Conservation (phyloP, 495 filamentous ascomycete species). For the Pyrenula aspistea region DNA sequence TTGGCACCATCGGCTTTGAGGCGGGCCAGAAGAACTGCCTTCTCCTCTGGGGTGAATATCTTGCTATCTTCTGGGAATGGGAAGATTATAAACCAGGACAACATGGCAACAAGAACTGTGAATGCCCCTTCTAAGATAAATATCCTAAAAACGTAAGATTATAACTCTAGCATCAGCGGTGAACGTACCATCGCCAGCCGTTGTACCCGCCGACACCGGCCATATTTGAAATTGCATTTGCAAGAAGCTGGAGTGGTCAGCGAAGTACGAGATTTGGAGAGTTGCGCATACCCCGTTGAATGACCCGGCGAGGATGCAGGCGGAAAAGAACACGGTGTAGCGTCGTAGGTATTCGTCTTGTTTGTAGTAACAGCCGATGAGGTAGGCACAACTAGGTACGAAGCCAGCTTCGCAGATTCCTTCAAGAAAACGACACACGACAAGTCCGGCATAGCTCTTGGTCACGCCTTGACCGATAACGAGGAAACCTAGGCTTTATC, state of each 20-base stretch:
- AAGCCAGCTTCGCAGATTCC: slow-evolving; percentile 51
- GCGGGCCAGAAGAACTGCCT: slow-evolving; percentile 16
- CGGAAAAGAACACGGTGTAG: slow-evolving; percentile 50
- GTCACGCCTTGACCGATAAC: background rate
- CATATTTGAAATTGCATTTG: slow-evolving; percentile 54
- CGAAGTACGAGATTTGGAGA: background rate
- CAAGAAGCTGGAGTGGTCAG: slow-evolving; percentile 21
- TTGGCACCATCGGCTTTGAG: slow-evolving; percentile 26
- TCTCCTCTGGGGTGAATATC: slow-evolving; percentile 39
- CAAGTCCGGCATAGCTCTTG: slow-evolving; percentile 29
- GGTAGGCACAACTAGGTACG: slow-evolving; percentile 48
- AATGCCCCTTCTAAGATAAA: slow-evolving; percentile 53
- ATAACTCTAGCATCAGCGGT: background rate
- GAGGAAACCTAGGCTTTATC: background rate
- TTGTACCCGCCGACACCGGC: slow-evolving; percentile 29
- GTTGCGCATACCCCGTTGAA: slow-evolving; percentile 31
- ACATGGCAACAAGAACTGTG: slow-evolving; percentile 36
- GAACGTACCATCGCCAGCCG: slow-evolving; percentile 41
- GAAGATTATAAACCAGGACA: slow-evolving; percentile 36
- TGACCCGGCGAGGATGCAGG: slow-evolving; percentile 48
- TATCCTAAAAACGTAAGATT: slow-evolving; percentile 17
- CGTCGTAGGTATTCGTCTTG: slow-evolving; percentile 45
- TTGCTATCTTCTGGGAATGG: slow-evolving; percentile 36
- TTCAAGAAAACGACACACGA: slow-evolving; percentile 46
- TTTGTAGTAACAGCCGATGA: slow-evolving; percentile 25